Conservation (phyloP, 805 yeast genomes). For the Lachancea sp. region DNA sequence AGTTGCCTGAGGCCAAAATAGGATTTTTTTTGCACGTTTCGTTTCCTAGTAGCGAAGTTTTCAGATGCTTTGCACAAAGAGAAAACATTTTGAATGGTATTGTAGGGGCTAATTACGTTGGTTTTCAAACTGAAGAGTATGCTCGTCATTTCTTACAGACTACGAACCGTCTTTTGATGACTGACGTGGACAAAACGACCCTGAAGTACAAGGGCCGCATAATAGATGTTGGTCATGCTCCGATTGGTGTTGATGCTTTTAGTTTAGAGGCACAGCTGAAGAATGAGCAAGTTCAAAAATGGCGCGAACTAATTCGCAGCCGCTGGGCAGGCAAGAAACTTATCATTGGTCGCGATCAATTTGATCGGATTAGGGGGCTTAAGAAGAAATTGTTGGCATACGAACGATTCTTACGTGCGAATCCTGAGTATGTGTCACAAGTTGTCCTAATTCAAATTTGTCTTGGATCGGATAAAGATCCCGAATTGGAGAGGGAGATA, state of each 20-base stretch:
- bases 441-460: conserved; percentile 82
- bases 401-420: conserved; percentile 62
- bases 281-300: conserved; percentile 48
- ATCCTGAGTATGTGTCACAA: conserved; percentile 63
- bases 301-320: conserved; percentile 66
- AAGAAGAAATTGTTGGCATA: conserved; percentile 83
- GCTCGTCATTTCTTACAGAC: conserved; percentile 92
- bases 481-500: conserved; percentile 65
- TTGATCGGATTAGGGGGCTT: conserved; percentile 82
- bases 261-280: conserved; percentile 43
- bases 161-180: conserved; percentile 72
- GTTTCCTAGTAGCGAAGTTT: conserved; percentile 92
- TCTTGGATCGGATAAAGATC: conserved; percentile 50
- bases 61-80: conserved; percentile 88
- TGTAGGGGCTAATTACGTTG: conserved; percentile 80
- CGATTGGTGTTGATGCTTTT: conserved; percentile 75
- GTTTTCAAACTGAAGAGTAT: conserved; percentile 89
- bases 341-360: conserved; percentile 82
- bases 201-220: conserved; percentile 55
- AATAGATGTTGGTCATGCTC: conserved; percentile 50
- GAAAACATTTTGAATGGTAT: conserved; percentile 70
- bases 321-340: conserved; percentile 69
- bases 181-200: conserved; percentile 64
- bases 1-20: conserved; percentile 75
- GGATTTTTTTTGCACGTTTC: conserved; percentile 92